Conservation (phyloP, 75 land plant genomes). For the Pinus taeda region DNA sequence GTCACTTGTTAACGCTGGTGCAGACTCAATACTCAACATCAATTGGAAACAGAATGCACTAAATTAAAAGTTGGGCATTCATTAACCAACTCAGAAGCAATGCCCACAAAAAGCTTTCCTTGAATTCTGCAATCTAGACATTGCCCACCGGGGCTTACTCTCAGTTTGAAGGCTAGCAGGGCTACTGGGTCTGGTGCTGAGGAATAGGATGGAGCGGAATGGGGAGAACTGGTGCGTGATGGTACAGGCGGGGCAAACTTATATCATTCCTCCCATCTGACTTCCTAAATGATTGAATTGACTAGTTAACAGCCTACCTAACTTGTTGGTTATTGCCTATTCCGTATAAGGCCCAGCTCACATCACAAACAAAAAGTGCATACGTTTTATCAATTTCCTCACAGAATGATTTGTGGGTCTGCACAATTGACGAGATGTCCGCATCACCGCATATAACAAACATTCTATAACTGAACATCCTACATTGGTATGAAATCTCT, state of each 20-base stretch:
- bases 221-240: not conserved
- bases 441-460: not conserved
- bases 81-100: not conserved
- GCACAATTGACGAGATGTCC: not conserved
- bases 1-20: not conserved
- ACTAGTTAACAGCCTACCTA: conserved; percentile 7
- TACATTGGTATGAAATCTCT: not conserved
- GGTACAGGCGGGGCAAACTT: not conserved
- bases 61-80: not conserved
- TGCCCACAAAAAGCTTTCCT: not conserved
- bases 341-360: not conserved
- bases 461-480: not conserved
- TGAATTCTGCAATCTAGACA: no score
- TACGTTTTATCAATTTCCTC: not conserved
- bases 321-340: not conserved
- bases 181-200: no score
- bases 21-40: not conserved
- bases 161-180: no score
- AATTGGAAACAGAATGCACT: not conserved
- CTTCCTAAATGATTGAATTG: conserved; percentile 3
- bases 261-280: conserved; percentile 2
- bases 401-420: not conserved
- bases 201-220: not conserved
- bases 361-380: not conserved
- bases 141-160: not conserved